Percentiles rank a stretch among this genome's conserved stretches.
phyloP scores from a whole-genome alignment of 768 basidiomycete genomes.

The Pisolithus marmoratus region DNA sequence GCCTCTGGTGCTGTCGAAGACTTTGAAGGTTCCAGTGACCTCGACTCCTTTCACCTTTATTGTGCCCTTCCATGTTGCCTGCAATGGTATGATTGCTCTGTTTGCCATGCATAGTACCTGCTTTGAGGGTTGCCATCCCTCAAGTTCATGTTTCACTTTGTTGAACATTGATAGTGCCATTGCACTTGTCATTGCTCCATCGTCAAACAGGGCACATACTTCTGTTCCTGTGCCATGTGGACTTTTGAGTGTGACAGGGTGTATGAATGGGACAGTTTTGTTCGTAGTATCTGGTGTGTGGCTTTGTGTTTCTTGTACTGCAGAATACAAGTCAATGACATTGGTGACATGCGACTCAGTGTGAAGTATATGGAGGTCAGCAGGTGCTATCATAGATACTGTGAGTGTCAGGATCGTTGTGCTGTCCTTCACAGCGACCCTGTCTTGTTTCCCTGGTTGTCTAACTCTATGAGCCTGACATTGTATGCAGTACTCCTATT shows the following conservation, averaged over 20 bases:
- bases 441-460: too few relatives aligned
- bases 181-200: not conserved
- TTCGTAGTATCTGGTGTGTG: too few relatives aligned
- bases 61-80: constrained; percentile 5
- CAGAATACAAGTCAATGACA: not conserved
- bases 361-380: not conserved
- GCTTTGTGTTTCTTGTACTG: too few relatives aligned
- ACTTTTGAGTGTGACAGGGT: not conserved
- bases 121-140: not conserved
- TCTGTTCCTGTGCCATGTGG: not conserved
- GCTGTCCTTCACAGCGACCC: too few relatives aligned
- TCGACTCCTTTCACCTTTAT: too few relatives aligned
- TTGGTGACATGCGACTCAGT: not conserved
- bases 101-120: constrained; percentile 29
- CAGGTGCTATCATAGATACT: not conserved
- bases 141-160: not conserved
- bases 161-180: too few relatives aligned
- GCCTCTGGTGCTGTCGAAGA: too few relatives aligned
- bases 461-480: too few relatives aligned
- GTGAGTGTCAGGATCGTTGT: not conserved
- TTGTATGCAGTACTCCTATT: too few relatives aligned
- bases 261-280: too few relatives aligned
- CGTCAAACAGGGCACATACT: not conserved
- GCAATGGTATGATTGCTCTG: constrained; percentile 7
- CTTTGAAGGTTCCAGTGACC: too few relatives aligned